Evolutionary conservation across 2,329 filamentous ascomycete genomes (phyloP), one percentile per base, ranked within the genome.

Genomic region (Amauroascus niger): DNA sequence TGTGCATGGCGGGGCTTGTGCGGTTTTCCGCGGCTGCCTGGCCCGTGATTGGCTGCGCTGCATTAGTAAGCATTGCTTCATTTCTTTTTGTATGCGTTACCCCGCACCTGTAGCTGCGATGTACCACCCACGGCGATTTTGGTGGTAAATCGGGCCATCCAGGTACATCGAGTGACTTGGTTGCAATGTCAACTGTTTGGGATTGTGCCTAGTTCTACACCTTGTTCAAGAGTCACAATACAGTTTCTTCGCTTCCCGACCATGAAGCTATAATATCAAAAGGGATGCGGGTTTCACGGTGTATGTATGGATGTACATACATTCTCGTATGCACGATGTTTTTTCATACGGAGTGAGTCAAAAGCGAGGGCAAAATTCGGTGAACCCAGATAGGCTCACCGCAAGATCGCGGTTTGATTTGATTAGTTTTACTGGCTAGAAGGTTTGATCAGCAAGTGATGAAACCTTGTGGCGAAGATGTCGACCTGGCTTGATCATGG

Each of bases 1-100:
- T 62, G 48, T 51, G 49, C 60, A 60, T 47, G 51, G 59, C 41
- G 58, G 58, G 53, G 55, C 53, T 37, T 61, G 61, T 60, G 61
- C 59, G 58, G 40, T 47, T 51, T 47, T 39, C 49, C 13, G 22
- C 54, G 40, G 46, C 13, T 7, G 46, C 22, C 14, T 9, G 32
- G n/a, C 14, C 37, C 37, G 24, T 50, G 24, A 50, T 50, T 50
- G 48, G 48, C 9, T n/a, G 14, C 32, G 24, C 22, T 14, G 48
- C 22, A 22, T 52, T 45, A 43, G 48, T 56, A 47, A 56, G 51
- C 51, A 54, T 37, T 46, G 41, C 50, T 39, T 52, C 41, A 46
- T 33, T 14, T 6, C 32, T 37, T 39, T 26, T 26, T 18, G 11
- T 41, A 26, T 1, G 30, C 8, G 35, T 46, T 52, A 45, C 50